Percentiles rank a stretch among this genome's conserved stretches.
Conservation (phyloP, 495 filamentous ascomycete species). For the Collariella sp. region DNA sequence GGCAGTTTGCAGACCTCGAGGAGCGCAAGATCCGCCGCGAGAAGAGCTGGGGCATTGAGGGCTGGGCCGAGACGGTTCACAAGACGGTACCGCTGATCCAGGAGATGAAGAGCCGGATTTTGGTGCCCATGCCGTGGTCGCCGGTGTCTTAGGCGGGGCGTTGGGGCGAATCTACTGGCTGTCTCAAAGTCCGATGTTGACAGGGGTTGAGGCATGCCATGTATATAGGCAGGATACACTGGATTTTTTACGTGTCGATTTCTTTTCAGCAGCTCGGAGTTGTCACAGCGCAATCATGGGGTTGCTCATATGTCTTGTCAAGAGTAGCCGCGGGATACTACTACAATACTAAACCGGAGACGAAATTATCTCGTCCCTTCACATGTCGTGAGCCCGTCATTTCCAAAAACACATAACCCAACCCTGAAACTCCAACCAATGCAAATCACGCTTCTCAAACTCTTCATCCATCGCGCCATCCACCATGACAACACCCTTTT, state of each 20-base stretch:
- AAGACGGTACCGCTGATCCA: conserved; percentile 97
- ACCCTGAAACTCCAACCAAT: background rate
- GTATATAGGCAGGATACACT: background rate
- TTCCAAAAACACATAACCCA: background rate
- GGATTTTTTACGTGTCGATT: background rate
- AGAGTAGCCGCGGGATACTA: background rate
- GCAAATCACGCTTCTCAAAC: no score
- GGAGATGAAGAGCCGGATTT: conserved; percentile 85
- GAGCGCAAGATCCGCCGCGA: conserved; percentile 86
- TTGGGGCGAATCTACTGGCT: background rate
- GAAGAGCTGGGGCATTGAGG: conserved; percentile 89
- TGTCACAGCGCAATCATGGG: background rate
- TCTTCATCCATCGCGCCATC: no score
- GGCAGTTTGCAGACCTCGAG: conserved; percentile 96
- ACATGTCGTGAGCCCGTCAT: background rate
- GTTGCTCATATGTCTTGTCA: background rate
- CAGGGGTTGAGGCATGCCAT: background rate
- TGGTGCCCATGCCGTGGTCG: conserved; percentile 94
- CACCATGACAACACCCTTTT: no score
- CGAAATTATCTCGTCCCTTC: background rate
- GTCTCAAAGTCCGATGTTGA: background rate
- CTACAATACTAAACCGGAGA: background rate
- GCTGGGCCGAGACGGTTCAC: conserved; percentile 97
- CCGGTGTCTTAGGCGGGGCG: conserved; percentile 59
- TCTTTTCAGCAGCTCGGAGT: background rate